These are phyloP conservation scores for Clausena lansium DNA, from an alignment of 345 rosid genomes.

Conservation along the genomic window DNA sequence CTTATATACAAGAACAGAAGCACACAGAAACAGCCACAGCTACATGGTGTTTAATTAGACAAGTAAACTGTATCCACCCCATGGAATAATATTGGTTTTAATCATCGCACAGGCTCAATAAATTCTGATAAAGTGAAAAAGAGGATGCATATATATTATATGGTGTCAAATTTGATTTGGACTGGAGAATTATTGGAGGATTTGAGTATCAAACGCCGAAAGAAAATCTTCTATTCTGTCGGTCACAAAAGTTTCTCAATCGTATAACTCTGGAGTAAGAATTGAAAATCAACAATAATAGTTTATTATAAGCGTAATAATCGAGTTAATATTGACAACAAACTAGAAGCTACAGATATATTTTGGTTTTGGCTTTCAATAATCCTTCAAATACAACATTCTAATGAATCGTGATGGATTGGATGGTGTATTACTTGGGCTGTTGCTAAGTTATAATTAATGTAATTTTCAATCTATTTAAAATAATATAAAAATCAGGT, in stretches of 20 bases:
- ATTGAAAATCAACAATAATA: background rate
- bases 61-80: no score
- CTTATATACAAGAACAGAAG: slow-evolving; percentile 2
- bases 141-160: no score
- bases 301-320: background rate
- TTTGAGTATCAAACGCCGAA: background rate
- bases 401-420: no score
- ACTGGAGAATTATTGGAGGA: background rate
- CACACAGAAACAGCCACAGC: background rate
- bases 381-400: background rate
- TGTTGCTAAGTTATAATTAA: no score
- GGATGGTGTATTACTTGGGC: no score
- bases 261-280: background rate
- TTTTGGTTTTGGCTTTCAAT: background rate
- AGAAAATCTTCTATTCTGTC: background rate
- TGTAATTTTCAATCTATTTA: no score
- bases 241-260: background rate
- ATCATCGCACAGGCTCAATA: background rate
- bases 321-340: background rate
- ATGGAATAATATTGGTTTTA: background rate
- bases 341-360: background rate
- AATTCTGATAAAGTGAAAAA: background rate
- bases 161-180: background rate
- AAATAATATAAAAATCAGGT: no score
- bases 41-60: background rate